Conservation (phyloP, 2,329 filamentous ascomycete genomes). For the Nothomitra cinnamomea region DNA sequence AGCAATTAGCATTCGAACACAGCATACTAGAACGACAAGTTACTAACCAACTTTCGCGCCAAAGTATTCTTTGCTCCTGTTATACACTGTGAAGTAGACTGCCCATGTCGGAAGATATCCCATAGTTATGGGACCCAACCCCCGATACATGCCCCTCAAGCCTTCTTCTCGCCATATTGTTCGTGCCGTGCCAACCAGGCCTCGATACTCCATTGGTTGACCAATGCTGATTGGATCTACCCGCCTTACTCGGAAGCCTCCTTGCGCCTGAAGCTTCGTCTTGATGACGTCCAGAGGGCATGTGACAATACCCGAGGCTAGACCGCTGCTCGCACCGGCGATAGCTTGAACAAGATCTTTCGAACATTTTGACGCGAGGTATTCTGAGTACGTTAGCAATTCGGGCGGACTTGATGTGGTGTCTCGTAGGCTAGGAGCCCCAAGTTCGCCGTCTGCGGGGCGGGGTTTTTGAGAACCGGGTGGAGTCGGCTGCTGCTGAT, state of each 20-base stretch:
- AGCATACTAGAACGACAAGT: background rate
- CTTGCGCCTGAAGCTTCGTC: conserved; percentile 92
- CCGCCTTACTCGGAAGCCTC: conserved; percentile 47
- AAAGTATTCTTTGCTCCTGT: conserved; percentile 22
- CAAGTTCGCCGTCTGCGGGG: background rate
- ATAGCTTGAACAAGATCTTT: conserved; percentile 56
- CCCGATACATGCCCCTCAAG: conserved; percentile 77
- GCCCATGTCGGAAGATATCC: conserved; percentile 97
- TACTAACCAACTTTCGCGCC: conserved; percentile 1
- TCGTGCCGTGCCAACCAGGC: conserved; percentile 68
- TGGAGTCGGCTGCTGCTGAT: background rate
- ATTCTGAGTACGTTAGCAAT: conserved; percentile 2
- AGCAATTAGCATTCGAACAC: conserved; percentile 9
- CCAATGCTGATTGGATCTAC: conserved; percentile 10
- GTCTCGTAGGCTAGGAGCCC: background rate
- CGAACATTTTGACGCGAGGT: conserved; percentile 18
- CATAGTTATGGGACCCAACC: conserved; percentile 82
- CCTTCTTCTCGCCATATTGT: conserved; percentile 84
- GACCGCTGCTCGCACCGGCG: conserved; percentile 73
- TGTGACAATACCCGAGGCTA: conserved; percentile 85
- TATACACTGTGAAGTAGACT: conserved; percentile 94
- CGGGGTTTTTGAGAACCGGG: conserved; percentile 1
- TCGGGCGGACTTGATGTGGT: conserved; percentile 2
- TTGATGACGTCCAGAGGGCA: conserved; percentile 98
- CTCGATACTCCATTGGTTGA: conserved; percentile 48